Conservation (phyloP, 495 filamentous ascomycete species). For the Aspergillus diversus region DNA sequence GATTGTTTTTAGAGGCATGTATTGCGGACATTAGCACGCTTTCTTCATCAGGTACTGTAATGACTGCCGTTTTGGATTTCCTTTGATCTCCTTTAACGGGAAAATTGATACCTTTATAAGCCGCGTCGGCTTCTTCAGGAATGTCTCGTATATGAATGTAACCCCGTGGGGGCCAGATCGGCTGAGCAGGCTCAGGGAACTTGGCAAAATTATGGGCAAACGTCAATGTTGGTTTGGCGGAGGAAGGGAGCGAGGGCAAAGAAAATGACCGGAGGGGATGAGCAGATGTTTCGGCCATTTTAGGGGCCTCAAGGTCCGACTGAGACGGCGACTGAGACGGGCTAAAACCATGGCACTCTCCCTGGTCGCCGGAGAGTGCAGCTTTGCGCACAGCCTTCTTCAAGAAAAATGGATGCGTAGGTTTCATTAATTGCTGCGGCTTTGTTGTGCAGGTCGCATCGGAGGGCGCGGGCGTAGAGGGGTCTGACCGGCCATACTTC, state of each 20-base stretch:
- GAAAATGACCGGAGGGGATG: conserved; percentile 7
- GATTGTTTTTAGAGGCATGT: not conserved
- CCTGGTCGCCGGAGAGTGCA: not conserved
- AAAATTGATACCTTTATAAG: not conserved
- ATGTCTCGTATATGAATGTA: conserved; percentile 57
- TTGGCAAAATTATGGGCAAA: conserved; percentile 47
- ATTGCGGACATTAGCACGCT: conserved; percentile 29
- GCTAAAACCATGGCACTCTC: conserved; percentile 17
- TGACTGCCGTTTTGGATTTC: conserved; percentile 42
- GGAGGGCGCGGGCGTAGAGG: conserved; percentile 9
- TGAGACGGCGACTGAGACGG: not conserved
- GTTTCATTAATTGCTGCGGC: conserved; percentile 52
- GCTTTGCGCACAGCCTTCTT: conserved; percentile 38
- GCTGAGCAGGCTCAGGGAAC: conserved; percentile 61
- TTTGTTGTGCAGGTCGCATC: conserved; percentile 15
- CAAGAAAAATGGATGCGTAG: conserved; percentile 82
- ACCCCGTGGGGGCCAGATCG: conserved; percentile 72
- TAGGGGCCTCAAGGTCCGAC: not conserved
- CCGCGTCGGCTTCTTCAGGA: not conserved
- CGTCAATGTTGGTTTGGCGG: conserved; percentile 18
- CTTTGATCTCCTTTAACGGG: conserved; percentile 25
- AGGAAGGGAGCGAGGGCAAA: conserved; percentile 27
- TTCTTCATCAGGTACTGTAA: conserved; percentile 39
- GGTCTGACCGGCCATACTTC: conserved; percentile 13
- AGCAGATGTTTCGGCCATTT: conserved; percentile 8